Base-by-base conservation (phyloP, 768 basidiomycete species). In the Serendipita sp. region DNA sequence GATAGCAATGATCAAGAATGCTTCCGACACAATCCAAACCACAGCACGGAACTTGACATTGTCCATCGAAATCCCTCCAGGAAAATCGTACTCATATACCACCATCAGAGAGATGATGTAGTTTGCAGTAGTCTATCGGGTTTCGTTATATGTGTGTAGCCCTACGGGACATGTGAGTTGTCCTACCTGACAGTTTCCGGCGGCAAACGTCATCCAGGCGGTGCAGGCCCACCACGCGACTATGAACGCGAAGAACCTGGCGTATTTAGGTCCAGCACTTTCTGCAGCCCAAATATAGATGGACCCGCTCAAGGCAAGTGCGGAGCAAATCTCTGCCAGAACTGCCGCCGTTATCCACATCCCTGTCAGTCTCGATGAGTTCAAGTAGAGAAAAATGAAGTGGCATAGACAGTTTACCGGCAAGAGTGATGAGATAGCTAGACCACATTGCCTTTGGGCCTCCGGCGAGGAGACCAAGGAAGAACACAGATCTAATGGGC, bases 271-370 rank as follows among this genome's bases (percentile, higher is more conserved):
- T 1, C 92, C 92, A 3, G 90, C 92, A 68, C 90, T 90, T 70
- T 91, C 91, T 17, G 90, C 91, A 0, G 90, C 88, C 92, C 92
- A 95, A 56, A 92, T 84, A 72, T 94, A 95, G 71, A 96, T 94
- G 5, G 90, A 93, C 2, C 92, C 92, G 62, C 87, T 89, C 58
- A 92, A 72, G 3, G 88, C 87, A 30, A 93, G 76, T 3, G 90
- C 88, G 42, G 91, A 93, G 72, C 91, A 94, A 61, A 94, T 84
- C 70, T 95, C 92, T 20, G 92, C 90, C 41, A 95, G 77, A 43
- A 91, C 84, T 9, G 82, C 83, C 1, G 91, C 91, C 4, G 88
- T 92, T 61, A 95, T 90, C 66, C 79, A 79, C 89, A 92, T 90
- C 71, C 91, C 90, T 45, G 92, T 70, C 70, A 4, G 90, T 38